Conservation (phyloP, 495 filamentous ascomycete genomes). For the Hyaloscypha variabilis region DNA sequence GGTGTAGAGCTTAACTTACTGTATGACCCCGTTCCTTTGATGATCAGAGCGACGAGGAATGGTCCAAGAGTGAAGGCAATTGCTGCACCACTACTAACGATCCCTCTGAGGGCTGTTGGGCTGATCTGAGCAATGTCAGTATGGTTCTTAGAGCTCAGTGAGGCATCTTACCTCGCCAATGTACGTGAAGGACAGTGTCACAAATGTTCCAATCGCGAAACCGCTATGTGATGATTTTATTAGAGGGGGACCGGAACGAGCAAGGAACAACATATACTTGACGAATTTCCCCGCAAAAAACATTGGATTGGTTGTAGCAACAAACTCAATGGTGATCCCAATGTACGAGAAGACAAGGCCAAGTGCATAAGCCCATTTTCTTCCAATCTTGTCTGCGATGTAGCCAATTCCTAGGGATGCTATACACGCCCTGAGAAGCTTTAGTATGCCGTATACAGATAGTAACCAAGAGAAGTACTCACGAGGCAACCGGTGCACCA, state of each 20-base stretch:
- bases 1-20: too few relatives aligned
- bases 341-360: slow-evolving; percentile 32
- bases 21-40: slow-evolving; percentile 19
- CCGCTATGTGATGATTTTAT: slow-evolving; percentile 11
- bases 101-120: slow-evolving; percentile 36
- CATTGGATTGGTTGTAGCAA: slow-evolving; percentile 34
- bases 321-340: slow-evolving; percentile 35
- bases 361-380: slow-evolving; percentile 9
- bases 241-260: too few relatives aligned
- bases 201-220: slow-evolving; percentile 33
- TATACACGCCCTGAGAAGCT: slow-evolving; percentile 8
- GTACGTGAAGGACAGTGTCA: slow-evolving; percentile 34
- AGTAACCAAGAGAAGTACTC: background rate
- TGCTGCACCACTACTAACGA: slow-evolving; percentile 31
- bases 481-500: slow-evolving; percentile 32
- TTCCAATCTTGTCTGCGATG: slow-evolving; percentile 25
- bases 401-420: slow-evolving; percentile 22
- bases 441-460: background rate
- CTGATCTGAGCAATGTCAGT: slow-evolving; percentile 22
- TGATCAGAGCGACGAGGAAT: slow-evolving; percentile 35
- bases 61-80: slow-evolving; percentile 36
- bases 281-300: slow-evolving; percentile 40
- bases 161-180: slow-evolving; percentile 32
- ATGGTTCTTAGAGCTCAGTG: background rate
- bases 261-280: slow-evolving; percentile 25